phyloP scores from a whole-genome alignment of 1,284 basidiomycete species.

The Phlebopus sp. region DNA sequence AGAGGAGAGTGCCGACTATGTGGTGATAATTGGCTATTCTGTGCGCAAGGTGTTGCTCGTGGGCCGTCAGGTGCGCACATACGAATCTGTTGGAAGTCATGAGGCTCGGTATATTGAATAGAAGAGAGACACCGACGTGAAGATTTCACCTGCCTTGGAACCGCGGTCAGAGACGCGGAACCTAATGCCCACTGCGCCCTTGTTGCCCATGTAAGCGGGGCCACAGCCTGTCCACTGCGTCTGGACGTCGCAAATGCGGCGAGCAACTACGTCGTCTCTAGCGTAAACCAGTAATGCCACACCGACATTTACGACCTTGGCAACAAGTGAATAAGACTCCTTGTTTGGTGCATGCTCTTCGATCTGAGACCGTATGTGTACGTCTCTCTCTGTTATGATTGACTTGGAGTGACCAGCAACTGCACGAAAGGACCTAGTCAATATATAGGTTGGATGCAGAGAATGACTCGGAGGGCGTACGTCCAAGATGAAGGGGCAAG shows the following conservation, averaged over 20 bases:
- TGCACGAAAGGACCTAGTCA: slow-evolving; percentile 24
- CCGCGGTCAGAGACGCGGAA: slow-evolving; percentile 65
- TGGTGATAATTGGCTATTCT: slow-evolving; percentile 81
- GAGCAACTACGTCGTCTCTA: slow-evolving; percentile 63
- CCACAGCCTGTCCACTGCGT: slow-evolving; percentile 77
- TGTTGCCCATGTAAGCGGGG: slow-evolving; percentile 87
- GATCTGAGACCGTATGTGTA: slow-evolving; percentile 67
- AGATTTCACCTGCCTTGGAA: slow-evolving; percentile 64
- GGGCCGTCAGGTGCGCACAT: slow-evolving; percentile 87
- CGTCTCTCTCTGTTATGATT: slow-evolving; percentile 60
- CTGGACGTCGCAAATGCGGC: slow-evolving; percentile 62
- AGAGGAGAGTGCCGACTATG: slow-evolving; percentile 82
- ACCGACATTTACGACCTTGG: slow-evolving; percentile 75
- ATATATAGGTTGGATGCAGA: slow-evolving; percentile 11
- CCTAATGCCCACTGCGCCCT: slow-evolving; percentile 89
- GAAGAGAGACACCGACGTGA: slow-evolving; percentile 61
- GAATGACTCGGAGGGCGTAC: slow-evolving; percentile 50
- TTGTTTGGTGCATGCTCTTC: slow-evolving; percentile 65
- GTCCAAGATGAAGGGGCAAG: slow-evolving; percentile 76
- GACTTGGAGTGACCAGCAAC: slow-evolving; percentile 62
- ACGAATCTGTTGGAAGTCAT: slow-evolving; percentile 67
- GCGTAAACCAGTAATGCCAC: slow-evolving; percentile 81
- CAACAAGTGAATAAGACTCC: slow-evolving; percentile 69
- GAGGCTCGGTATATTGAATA: slow-evolving; percentile 5
- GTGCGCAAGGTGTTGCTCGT: slow-evolving; percentile 67